These are phyloP conservation scores for Trichoderma hamatum DNA, from an alignment of 2,329 filamentous ascomycete species.

Conservation along the genomic window DNA sequence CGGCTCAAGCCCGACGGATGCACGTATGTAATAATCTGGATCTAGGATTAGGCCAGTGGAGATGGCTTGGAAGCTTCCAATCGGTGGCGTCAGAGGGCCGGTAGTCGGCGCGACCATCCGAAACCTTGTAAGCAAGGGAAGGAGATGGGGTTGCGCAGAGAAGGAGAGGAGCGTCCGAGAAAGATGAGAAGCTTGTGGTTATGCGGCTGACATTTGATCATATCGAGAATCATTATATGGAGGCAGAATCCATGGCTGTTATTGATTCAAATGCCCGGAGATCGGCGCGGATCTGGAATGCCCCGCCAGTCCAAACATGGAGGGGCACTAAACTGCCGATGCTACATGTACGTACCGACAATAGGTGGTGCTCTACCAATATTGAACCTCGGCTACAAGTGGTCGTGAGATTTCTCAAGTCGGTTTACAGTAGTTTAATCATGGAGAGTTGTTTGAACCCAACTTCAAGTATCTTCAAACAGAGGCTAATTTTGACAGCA, in stretches of 20 bases:
- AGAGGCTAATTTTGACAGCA: background rate
- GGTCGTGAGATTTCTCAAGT: background rate
- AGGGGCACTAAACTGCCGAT: constrained; percentile 1
- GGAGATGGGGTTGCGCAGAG: background rate
- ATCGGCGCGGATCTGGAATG: constrained; percentile 22
- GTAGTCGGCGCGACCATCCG: constrained; percentile 12
- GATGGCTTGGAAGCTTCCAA: constrained; percentile 6
- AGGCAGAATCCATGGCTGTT: background rate
- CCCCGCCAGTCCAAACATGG: background rate
- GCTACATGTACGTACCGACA: background rate
- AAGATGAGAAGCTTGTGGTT: background rate
- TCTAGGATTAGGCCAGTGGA: constrained; percentile 2
- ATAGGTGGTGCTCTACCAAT: too few relatives aligned
- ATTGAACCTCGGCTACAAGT: background rate
- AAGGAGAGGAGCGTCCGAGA: background rate
- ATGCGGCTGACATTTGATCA: background rate
- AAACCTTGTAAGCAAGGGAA: background rate
- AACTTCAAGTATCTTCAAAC: too few relatives aligned
- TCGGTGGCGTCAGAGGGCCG: background rate
- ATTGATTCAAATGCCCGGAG: background rate
- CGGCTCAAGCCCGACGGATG: constrained; percentile 22
- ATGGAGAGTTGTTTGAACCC: too few relatives aligned
- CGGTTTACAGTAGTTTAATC: too few relatives aligned
- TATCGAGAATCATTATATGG: background rate
- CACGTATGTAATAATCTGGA: constrained; percentile 2